Percentiles rank a stretch among this genome's conserved stretches.
These are phyloP conservation scores for Forsythia suspensa DNA, from an alignment of 257 asterid genomes.

Conservation along the genomic window DNA sequence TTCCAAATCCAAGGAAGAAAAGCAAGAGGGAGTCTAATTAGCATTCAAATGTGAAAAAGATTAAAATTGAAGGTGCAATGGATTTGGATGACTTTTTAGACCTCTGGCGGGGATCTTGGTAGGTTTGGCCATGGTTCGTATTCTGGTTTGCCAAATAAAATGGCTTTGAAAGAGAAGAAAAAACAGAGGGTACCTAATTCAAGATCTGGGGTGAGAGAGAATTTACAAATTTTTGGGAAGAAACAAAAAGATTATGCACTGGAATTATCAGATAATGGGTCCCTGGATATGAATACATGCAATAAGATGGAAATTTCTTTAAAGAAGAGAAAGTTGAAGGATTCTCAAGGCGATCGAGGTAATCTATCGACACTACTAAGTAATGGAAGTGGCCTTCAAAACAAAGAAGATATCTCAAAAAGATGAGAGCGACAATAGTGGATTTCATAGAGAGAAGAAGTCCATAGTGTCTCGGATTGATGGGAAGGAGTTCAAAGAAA, in stretches of 20 bases:
- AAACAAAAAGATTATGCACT: constrained; percentile 33
- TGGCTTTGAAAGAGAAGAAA: constrained; percentile 37
- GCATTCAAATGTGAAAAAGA: constrained; percentile 40
- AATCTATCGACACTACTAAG: constrained; percentile 24
- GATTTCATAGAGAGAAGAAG: constrained; percentile 52
- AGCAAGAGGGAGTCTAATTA: constrained; percentile 46
- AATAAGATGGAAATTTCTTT: constrained; percentile 33
- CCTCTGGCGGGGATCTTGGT: constrained; percentile 31
- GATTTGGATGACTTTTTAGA: constrained; percentile 30
- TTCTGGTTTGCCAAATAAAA: constrained; percentile 33
- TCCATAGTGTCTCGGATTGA: constrained; percentile 45
- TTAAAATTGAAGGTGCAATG: constrained; percentile 35
- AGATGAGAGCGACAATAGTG: constrained; percentile 45
- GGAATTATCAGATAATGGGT: constrained; percentile 38
- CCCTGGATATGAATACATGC: constrained; percentile 28
- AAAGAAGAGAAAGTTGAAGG: constrained; percentile 60
- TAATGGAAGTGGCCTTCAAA: constrained; percentile 33
- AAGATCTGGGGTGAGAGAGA: constrained; percentile 33
- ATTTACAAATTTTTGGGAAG: constrained; percentile 36
- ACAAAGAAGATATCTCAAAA: constrained; percentile 33
- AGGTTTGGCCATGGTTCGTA: constrained; percentile 27
- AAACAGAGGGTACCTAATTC: constrained; percentile 35
- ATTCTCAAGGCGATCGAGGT: constrained; percentile 30
- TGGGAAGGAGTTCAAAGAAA: constrained; percentile 40
- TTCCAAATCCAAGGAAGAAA: constrained; percentile 48